A percentile compares a stretch with the other conserved stretches of the same genome.
These are phyloP conservation scores for Metschnikowia bowlesiae DNA, from an alignment of 805 yeast species.

Conservation along the genomic window DNA sequence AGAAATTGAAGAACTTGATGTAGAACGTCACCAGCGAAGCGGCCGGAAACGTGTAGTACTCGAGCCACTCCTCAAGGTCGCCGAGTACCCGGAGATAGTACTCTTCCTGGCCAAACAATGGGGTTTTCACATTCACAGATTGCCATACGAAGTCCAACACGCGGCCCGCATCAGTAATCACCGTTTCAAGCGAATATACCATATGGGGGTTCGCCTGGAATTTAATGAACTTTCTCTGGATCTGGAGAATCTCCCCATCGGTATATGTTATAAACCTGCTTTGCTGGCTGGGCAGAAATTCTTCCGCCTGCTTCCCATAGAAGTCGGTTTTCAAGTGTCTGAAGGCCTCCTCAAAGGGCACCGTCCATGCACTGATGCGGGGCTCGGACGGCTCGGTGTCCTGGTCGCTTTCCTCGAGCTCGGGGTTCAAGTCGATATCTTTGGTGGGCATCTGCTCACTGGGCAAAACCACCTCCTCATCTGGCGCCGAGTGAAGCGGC, in stretches of 20 bases:
- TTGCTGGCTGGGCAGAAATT: conserved; percentile 41
- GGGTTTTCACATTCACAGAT: conserved; percentile 36
- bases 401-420: conserved; percentile 24
- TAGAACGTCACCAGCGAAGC: conserved; percentile 1
- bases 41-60: conserved; percentile 24
- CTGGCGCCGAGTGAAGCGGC: conserved; percentile 32
- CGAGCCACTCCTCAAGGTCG: conserved; percentile 59
- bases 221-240: conserved; percentile 33
- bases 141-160: conserved; percentile 59
- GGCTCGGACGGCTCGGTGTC: conserved; percentile 13
- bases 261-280: conserved; percentile 34
- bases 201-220: conserved; percentile 30
- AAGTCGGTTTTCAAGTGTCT: conserved; percentile 14
- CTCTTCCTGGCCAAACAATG: conserved; percentile 56
- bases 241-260: conserved; percentile 13
- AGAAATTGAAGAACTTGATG: conserved; percentile 22
- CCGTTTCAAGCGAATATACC: conserved; percentile 23
- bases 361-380: conserved; percentile 13
- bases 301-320: conserved; percentile 1
- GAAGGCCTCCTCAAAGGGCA: conserved; percentile 27
- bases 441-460: conserved; percentile 17
- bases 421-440: conserved; percentile 39
- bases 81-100: conserved; percentile 62
- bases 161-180: conserved; percentile 43
- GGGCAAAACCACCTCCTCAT: conserved; percentile 32